These are phyloP conservation scores for Pseudogymnoascus sp. DNA, from an alignment of 2,329 filamentous ascomycete genomes.

Conservation along the genomic window DNA sequence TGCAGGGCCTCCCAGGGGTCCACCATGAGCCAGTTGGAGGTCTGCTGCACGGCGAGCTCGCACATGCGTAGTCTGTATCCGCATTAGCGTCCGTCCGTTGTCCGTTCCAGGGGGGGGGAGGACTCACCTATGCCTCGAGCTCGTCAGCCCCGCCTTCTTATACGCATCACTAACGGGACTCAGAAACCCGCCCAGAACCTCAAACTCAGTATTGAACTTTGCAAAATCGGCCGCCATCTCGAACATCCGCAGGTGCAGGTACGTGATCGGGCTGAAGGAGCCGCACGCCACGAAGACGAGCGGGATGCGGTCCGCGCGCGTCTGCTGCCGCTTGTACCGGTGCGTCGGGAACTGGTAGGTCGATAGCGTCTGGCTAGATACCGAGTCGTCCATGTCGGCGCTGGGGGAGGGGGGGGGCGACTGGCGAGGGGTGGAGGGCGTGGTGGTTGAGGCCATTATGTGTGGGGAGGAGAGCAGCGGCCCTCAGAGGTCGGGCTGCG, in stretches of 20 bases:
- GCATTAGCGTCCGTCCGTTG: background rate
- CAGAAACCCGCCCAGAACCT: constrained; percentile 78
- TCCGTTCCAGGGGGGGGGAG: background rate
- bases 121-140: constrained; percentile 55
- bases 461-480: background rate
- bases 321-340: constrained; percentile 48
- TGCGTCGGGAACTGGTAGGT: constrained; percentile 54
- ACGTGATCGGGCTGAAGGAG: constrained; percentile 66
- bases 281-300: constrained; percentile 63
- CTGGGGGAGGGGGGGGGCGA: background rate
- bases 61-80: constrained; percentile 67
- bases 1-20: constrained; percentile 86
- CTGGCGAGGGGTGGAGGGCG: background rate
- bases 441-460: background rate
- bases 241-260: constrained; percentile 77
- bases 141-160: constrained; percentile 72
- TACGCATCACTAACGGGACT: constrained; percentile 57
- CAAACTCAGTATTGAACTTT: constrained; percentile 66
- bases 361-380: constrained; percentile 16
- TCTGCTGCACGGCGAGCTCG: constrained; percentile 61
- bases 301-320: constrained; percentile 48
- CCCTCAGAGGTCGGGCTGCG: background rate
- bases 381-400: background rate
- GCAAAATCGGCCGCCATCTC: constrained; percentile 78
- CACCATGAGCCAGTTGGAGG: constrained; percentile 74